A percentile compares a stretch with the other conserved stretches of the same genome.
phyloP scores from a whole-genome alignment of 352 stramenopile genomes.

The Thalassiosira livingstoniorum region DNA sequence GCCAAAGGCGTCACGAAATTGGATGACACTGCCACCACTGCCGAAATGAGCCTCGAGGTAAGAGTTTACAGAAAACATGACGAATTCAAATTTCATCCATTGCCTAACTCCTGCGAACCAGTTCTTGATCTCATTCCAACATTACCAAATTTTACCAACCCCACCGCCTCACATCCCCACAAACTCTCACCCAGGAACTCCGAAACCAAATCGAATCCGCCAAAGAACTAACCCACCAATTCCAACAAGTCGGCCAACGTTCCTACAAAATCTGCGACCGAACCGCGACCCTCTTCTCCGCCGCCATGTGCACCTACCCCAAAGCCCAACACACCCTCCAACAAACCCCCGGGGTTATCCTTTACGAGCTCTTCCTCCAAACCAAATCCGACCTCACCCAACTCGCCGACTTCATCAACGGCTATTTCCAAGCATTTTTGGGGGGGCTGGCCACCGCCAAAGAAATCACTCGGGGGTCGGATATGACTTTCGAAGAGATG shows the following conservation, averaged over 20 bases:
- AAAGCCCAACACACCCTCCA: neutral
- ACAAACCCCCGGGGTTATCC: conserved; percentile 2
- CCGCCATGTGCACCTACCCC: conserved; percentile 6
- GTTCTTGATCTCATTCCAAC: neutral
- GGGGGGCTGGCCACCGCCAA: neutral
- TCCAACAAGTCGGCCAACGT: conserved; percentile 10
- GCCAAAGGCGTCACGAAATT: conserved; percentile 49
- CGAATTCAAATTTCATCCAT: neutral
- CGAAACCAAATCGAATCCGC: conserved; percentile 18
- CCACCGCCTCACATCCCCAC: neutral
- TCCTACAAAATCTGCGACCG: conserved; percentile 24
- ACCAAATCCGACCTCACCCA: conserved; percentile 10
- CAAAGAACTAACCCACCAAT: conserved; percentile 7
- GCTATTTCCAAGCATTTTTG: conserved; percentile 10
- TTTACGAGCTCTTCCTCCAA: conserved; percentile 3
- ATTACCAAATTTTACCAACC: neutral
- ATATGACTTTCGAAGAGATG: conserved; percentile 1
- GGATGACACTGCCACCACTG: conserved; percentile 43
- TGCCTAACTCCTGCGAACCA: neutral
- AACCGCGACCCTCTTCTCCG: conserved; percentile 20
- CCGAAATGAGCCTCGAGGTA: conserved; percentile 31
- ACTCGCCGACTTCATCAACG: conserved; percentile 20
- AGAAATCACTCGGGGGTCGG: neutral
- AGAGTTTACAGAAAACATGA: neutral
- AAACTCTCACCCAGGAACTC: conserved; percentile 3